Percentiles rank a stretch among this genome's conserved stretches.
Conservation (phyloP, 208 protist genomes). For the Kentomonas sorsogonicus region DNA sequence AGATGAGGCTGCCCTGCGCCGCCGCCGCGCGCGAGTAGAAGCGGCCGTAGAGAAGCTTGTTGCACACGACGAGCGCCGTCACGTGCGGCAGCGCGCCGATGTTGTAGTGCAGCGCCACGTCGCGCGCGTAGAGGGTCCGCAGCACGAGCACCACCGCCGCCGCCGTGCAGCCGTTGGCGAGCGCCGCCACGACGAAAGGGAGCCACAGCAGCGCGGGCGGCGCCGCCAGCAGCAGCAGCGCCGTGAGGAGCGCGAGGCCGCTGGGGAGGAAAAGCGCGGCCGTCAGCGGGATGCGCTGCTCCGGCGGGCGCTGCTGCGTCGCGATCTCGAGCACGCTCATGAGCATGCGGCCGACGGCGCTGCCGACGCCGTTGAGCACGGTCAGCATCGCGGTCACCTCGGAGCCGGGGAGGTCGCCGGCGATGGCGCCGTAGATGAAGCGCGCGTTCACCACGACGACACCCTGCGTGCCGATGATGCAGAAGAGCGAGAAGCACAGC, state of each 20-base stretch:
- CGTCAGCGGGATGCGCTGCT: constrained; percentile 70
- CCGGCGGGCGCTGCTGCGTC: constrained; percentile 43
- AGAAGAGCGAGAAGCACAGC: constrained; percentile 50
- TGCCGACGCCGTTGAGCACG: constrained; percentile 62
- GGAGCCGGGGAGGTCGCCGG: constrained; percentile 19
- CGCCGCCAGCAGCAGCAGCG: constrained; percentile 34
- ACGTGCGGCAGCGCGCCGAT: constrained; percentile 49
- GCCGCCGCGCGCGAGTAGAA: constrained; percentile 64
- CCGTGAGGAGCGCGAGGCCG: constrained; percentile 24
- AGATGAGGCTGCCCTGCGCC: constrained; percentile 44
- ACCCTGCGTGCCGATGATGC: constrained; percentile 41
- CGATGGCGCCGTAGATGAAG: constrained; percentile 66
- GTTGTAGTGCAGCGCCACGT: constrained; percentile 79
- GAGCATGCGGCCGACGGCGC: constrained; percentile 49
- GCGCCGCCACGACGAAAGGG: constrained; percentile 53
- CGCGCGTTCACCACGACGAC: constrained; percentile 73
- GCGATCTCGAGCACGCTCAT: constrained; percentile 68
- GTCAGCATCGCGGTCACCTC: constrained; percentile 59
- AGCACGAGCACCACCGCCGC: constrained; percentile 68
- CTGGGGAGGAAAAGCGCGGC: constrained; percentile 53
- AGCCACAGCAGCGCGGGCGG: constrained; percentile 31
- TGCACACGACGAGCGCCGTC: constrained; percentile 45
- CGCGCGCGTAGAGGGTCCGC: constrained; percentile 67
- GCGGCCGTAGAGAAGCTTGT: constrained; percentile 64
- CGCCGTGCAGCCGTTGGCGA: constrained; percentile 62